Evolutionary conservation across 2,329 filamentous ascomycete species (phyloP), one percentile per base, ranked within the genome.

Genomic region (Fusarium brachygibbosum): DNA sequence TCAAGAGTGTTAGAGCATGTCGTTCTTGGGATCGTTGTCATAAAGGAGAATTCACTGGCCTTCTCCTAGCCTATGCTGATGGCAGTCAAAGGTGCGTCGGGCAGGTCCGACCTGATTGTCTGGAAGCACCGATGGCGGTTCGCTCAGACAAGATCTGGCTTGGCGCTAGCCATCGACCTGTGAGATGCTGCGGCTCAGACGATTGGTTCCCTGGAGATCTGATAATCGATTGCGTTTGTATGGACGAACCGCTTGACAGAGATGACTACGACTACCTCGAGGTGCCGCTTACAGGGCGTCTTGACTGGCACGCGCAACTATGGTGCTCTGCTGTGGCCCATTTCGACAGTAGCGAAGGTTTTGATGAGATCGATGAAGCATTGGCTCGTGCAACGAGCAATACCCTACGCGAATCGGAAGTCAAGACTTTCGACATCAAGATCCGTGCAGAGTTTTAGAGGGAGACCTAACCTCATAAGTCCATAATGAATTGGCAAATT

Each of bases 201-300:
- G 9, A 11, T 41, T 42, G 25, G 17, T 10, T n/a, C 8, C 49
- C 41, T 17, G 9, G 31, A 16, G 0, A 35, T 9, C 1, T 3
- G 0, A 6, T 0, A 0, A n/a, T 11, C 6, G 2, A 6, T 6
- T 2, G 0, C 2, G 11, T 58, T 7, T 2, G 2, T 3, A 2
- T 54, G 9, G 49, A n/a, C 1, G 16, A 54, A 4, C 54, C 54
- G 1, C 1, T 2, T 0, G 2, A 12, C 1, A 1, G 4, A 0
- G 1, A 5, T 1, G 2, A 1, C 4, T 17, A 4, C 0, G 3
- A 2, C 1, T 58, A 35, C 13, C 16, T 49, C 14, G 23, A 38
- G 6, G 0, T 61, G 3, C 44, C 37, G 0, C 6, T 59, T 2
- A 11, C 5, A 1, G 44, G 58, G 7, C 23, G 37, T 6, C 37